A percentile compares a stretch with the other conserved stretches of the same genome.
Conservation (phyloP, 352 stramenopile genomes). For the Pythium sp. region DNA sequence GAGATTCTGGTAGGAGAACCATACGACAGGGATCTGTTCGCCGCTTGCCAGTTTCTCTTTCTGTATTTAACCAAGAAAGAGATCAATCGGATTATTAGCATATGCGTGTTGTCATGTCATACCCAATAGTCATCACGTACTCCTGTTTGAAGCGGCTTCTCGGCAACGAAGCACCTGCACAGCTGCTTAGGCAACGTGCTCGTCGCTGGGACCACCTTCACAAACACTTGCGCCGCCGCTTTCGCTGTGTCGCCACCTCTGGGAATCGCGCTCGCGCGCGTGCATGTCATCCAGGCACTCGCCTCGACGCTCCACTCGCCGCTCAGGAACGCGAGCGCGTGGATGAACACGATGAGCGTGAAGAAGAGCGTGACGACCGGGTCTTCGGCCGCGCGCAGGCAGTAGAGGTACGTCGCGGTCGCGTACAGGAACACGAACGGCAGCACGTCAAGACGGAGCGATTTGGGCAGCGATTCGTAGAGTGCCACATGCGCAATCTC, state of each 20-base stretch:
- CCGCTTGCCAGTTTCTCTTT: slow-evolving; percentile 18
- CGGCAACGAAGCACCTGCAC: slow-evolving; percentile 35
- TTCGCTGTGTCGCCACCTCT: not conserved
- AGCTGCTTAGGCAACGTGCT: slow-evolving; percentile 50
- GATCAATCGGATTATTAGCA: not conserved
- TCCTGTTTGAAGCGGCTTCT: slow-evolving; percentile 19
- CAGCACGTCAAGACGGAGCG: slow-evolving; percentile 49
- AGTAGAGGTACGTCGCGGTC: slow-evolving; percentile 32
- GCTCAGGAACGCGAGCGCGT: slow-evolving; percentile 57
- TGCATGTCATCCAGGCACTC: slow-evolving; percentile 36
- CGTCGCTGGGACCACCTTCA: slow-evolving; percentile 57
- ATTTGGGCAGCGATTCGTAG: slow-evolving; percentile 57
- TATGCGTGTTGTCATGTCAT: not conserved
- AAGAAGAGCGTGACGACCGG: slow-evolving; percentile 41
- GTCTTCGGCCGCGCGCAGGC: slow-evolving; percentile 29
- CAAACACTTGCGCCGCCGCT: slow-evolving; percentile 21
- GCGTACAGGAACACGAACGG: slow-evolving; percentile 42
- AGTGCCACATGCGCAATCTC: slow-evolving; percentile 54
- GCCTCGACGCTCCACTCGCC: slow-evolving; percentile 51
- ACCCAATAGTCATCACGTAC: slow-evolving; percentile 6
- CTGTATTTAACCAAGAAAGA: not conserved
- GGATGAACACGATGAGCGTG: slow-evolving; percentile 39
- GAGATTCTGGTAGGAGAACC: slow-evolving; percentile 79
- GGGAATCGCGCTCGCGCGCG: slow-evolving; percentile 15
- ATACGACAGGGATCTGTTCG: slow-evolving; percentile 40